Conservation (phyloP, 2,329 filamentous ascomycete genomes). For the Fusarium sp. region DNA sequence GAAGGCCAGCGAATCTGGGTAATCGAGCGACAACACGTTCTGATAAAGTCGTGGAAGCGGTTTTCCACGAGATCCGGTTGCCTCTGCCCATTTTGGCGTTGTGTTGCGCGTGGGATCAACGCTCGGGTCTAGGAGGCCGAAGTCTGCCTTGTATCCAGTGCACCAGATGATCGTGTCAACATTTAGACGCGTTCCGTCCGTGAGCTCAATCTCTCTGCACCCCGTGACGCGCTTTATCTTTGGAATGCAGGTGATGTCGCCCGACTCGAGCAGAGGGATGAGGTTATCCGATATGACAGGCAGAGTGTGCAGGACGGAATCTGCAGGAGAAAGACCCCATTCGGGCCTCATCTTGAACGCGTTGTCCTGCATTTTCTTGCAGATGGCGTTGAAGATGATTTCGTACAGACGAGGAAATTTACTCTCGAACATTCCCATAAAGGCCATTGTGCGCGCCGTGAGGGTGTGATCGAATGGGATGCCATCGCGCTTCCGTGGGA, state of each 20-base stretch:
- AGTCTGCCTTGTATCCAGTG: constrained; percentile 49
- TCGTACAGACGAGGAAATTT: constrained; percentile 33
- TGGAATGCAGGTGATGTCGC: constrained; percentile 47
- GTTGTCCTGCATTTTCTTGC: constrained; percentile 34
- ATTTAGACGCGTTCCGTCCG: constrained; percentile 41
- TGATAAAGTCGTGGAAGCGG: constrained; percentile 51
- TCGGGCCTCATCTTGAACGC: constrained; percentile 41
- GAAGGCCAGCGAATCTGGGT: constrained; percentile 56
- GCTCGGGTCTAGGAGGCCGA: constrained; percentile 39
- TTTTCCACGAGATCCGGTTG: constrained; percentile 40
- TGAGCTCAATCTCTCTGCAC: constrained; percentile 40
- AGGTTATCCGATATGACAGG: constrained; percentile 44
- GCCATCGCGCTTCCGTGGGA: constrained; percentile 47
- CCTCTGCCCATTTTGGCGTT: constrained; percentile 35
- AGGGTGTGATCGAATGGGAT: constrained; percentile 47
- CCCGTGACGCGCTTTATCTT: constrained; percentile 41
- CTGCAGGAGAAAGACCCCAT: constrained; percentile 43
- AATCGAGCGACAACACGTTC: constrained; percentile 55
- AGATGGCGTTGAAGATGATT: constrained; percentile 36
- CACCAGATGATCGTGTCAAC: constrained; percentile 48
- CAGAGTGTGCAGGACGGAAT: constrained; percentile 33
- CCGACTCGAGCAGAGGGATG: constrained; percentile 48
- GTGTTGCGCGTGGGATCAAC: constrained; percentile 41
- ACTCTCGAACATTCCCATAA: constrained; percentile 43
- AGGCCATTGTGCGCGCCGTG: constrained; percentile 46